Evolutionary conservation across 495 filamentous ascomycete species (phyloP).

Genomic region (Chaetomium tenue): DNA sequence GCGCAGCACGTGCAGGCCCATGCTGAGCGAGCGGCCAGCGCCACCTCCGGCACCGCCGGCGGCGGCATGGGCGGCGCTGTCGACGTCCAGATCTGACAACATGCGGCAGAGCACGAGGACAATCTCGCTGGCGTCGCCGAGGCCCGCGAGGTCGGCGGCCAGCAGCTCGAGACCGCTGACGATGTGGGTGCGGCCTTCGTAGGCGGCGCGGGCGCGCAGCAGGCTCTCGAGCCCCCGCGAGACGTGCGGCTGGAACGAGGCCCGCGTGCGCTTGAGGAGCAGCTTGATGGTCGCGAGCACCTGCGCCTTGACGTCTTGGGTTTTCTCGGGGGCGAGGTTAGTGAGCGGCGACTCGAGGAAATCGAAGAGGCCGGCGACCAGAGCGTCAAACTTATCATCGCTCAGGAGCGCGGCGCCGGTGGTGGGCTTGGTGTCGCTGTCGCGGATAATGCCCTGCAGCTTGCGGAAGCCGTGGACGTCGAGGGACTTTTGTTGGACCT

Average conservation of each 20-base stretch:
- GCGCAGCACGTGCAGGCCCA: constrained; percentile 61
- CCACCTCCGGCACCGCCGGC: not conserved
- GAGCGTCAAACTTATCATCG: constrained; percentile 68
- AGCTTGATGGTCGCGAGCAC: constrained; percentile 76
- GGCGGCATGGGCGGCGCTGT: constrained; percentile 8
- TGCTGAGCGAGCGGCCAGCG: constrained; percentile 43
- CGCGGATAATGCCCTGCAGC: constrained; percentile 74
- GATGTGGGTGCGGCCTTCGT: constrained; percentile 53
- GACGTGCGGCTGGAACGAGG: constrained; percentile 63
- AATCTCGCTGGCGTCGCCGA: constrained; percentile 53
- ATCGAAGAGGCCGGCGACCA: constrained; percentile 69
- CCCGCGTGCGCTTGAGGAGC: constrained; percentile 65
- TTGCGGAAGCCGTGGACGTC: constrained; percentile 89
- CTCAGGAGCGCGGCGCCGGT: constrained; percentile 28
- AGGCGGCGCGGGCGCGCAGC: constrained; percentile 62
- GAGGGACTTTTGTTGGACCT: constrained; percentile 66
- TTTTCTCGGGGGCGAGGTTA: constrained; percentile 52
- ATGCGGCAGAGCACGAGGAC: constrained; percentile 46
- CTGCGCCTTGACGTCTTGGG: constrained; percentile 77
- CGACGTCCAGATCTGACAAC: constrained; percentile 38
- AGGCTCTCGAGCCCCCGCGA: constrained; percentile 64
- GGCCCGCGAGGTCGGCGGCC: constrained; percentile 50
- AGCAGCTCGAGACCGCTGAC: constrained; percentile 56
- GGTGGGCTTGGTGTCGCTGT: constrained; percentile 51
- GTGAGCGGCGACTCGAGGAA: constrained; percentile 62